Evolutionary conservation across 768 basidiomycete genomes (phyloP).

Genomic region (Pulveroboletus frians): DNA sequence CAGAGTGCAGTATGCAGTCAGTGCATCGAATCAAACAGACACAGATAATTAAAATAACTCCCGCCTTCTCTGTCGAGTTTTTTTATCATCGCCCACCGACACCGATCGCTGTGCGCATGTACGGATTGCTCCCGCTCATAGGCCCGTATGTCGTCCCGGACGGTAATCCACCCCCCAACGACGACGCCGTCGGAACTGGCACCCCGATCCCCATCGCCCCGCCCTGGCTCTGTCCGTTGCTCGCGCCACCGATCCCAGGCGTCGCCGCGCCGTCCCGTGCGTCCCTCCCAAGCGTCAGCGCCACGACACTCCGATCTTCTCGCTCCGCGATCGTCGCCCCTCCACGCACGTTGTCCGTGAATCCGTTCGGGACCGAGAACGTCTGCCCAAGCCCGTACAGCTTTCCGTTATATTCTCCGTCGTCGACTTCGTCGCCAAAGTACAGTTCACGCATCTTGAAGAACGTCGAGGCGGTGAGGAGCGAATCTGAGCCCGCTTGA

Average conservation of each 20-base stretch:
- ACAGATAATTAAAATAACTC: constrained; percentile 17
- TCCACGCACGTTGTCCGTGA: constrained; percentile 59
- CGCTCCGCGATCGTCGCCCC: constrained; percentile 80
- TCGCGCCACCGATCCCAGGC: constrained; percentile 26
- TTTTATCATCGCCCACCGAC: constrained; percentile 43
- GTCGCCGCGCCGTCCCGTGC: constrained; percentile 30
- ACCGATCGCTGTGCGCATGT: constrained; percentile 55
- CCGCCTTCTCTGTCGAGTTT: too few relatives aligned
- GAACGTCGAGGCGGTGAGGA: constrained; percentile 89
- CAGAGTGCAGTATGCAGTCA: background rate
- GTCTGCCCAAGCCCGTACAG: constrained; percentile 82
- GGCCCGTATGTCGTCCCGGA: constrained; percentile 55
- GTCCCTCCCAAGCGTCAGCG: constrained; percentile 32
- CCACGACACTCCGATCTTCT: constrained; percentile 53
- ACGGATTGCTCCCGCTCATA: constrained; percentile 56
- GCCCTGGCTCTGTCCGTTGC: constrained; percentile 32
- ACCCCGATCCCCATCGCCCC: constrained; percentile 46
- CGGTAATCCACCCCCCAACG: constrained; percentile 37
- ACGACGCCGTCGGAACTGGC: constrained; percentile 34
- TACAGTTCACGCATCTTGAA: constrained; percentile 94
- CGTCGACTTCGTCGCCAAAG: constrained; percentile 87
- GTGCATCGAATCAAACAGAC: constrained; percentile 16
- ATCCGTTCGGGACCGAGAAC: constrained; percentile 61
- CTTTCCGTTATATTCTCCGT: constrained; percentile 74
- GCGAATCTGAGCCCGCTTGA: constrained; percentile 96